Percentiles rank a stretch among this genome's conserved stretches.
Evolutionary conservation across 208 protist genomes (phyloP).

Genomic region (Acanthamoeba lenticulata): DNA sequence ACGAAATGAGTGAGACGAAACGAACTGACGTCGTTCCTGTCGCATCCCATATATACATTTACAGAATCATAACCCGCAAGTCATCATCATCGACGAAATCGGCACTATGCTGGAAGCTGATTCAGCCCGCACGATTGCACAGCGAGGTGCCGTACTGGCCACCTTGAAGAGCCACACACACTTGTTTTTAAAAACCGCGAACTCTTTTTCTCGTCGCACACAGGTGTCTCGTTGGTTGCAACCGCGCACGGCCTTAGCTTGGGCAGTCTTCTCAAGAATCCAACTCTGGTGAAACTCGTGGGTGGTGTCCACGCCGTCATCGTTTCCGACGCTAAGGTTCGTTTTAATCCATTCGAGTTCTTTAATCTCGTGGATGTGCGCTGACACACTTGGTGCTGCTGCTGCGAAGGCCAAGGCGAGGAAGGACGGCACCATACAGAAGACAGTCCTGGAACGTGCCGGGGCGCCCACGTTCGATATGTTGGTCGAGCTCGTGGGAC

Average conservation of each 20-base stretch:
- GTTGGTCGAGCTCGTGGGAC: slow-evolving; percentile 24
- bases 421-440: slow-evolving; percentile 9
- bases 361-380: not conserved
- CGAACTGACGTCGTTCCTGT: not conserved
- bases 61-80: slow-evolving; percentile 69
- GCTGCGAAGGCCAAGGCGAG: not conserved
- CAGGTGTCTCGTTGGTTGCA: slow-evolving; percentile 58
- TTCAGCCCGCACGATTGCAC: slow-evolving; percentile 56
- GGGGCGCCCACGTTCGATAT: slow-evolving; percentile 63
- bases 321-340: slow-evolving; percentile 23
- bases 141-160: slow-evolving; percentile 52
- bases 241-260: slow-evolving; percentile 51
- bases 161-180: too few relatives aligned
- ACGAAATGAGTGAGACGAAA: not conserved
- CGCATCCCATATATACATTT: not conserved
- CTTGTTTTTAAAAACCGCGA: not conserved
- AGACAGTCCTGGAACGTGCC: slow-evolving; percentile 23
- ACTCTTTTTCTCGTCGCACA: not conserved
- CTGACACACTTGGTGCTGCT: not conserved
- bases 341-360: not conserved
- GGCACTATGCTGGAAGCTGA: slow-evolving; percentile 16
- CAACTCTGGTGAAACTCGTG: slow-evolving; percentile 3
- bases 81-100: slow-evolving; percentile 71
- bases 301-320: slow-evolving; percentile 52
- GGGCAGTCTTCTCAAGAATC: slow-evolving; percentile 40